These are phyloP conservation scores for Aspergillus sp. DNA, from an alignment of 2,329 filamentous ascomycete species.

Conservation along the genomic window DNA sequence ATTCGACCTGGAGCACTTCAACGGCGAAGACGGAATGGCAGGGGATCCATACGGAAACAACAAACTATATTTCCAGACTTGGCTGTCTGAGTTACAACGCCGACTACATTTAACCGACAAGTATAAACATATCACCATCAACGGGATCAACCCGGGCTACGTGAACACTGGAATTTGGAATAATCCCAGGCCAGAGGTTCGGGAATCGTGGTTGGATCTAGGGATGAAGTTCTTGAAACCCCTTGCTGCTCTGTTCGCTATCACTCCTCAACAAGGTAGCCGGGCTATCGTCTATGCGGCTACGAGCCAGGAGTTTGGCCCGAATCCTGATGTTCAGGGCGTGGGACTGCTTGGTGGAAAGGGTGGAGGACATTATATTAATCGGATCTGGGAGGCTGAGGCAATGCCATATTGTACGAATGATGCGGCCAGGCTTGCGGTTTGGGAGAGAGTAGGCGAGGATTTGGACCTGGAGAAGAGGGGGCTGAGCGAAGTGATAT, in stretches of 20 bases:
- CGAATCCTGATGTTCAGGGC: not conserved
- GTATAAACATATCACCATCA: conserved; percentile 7
- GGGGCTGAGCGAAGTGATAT: not conserved
- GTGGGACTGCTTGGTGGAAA: not conserved
- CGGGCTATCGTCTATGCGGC: conserved; percentile 7
- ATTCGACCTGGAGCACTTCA: conserved; percentile 1
- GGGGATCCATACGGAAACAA: conserved; percentile 4
- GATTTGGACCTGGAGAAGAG: not conserved
- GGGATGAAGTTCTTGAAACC: not conserved
- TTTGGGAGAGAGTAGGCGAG: not conserved
- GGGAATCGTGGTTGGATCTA: not conserved
- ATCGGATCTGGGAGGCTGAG: conserved; percentile 3
- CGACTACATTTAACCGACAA: not conserved
- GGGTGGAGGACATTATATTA: conserved; percentile 6
- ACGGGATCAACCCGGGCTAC: conserved; percentile 8
- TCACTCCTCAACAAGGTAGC: conserved; percentile 3
- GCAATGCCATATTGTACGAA: conserved; percentile 1
- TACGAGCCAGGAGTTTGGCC: not conserved
- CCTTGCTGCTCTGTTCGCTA: not conserved
- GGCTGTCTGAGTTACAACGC: not conserved
- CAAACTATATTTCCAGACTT: conserved; percentile 7
- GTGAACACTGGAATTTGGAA: conserved; percentile 8
- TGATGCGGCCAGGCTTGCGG: not conserved
- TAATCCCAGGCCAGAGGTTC: not conserved
- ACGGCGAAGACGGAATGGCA: not conserved